Evolutionary conservation across 176 grass and related monocot species (phyloP), one percentile per base, ranked within the genome.

Genomic region (Pontederia crassipes): DNA sequence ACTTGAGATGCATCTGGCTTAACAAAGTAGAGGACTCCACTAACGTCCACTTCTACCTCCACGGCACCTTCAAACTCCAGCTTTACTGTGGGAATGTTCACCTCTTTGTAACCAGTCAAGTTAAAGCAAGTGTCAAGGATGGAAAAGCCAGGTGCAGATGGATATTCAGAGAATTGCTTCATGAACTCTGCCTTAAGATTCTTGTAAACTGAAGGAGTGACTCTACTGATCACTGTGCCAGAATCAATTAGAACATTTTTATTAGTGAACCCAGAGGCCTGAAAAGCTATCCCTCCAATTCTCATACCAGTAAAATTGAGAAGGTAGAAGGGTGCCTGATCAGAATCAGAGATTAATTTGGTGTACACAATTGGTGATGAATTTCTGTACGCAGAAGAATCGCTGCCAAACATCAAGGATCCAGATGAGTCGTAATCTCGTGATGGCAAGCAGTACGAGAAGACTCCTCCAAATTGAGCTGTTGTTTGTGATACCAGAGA

Each of bases 391-490:
- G 9, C 54, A 26, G 54, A 47, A 20, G 35, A 16, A 6, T 48
- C 68, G 6, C 46, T 13, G 35, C 68, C 68, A 4, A 70, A 28
- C 16, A 58, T 48, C 18, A 70, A 26, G 72, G 45, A 80, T 0
- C 90, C 90, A 2, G 83, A 86, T 9, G 86, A 81, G 45, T 50
- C 81, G 47, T 75, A 79, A 9, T 86, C 68, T 57, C 59, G 82
- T 8, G 49, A 72, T 8, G 90, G 86, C 0, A 95, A 69, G 78
- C 90, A 95, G 76, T 95, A 95, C 0, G 86, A 95, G 81, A 95
- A 95, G 0, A 86, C 74, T 9, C 90, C 90, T 17, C 82, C 77
- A 12, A 89, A 95, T 18, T 77, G 80, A 29, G 77, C 63, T 55
- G 28, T 77, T 16, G 86, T 89, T 0, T 95, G 86, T 10, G 86